phyloP scores from a whole-genome alignment of 2,329 filamentous ascomycete species.

The Apiospora malaysiana region DNA sequence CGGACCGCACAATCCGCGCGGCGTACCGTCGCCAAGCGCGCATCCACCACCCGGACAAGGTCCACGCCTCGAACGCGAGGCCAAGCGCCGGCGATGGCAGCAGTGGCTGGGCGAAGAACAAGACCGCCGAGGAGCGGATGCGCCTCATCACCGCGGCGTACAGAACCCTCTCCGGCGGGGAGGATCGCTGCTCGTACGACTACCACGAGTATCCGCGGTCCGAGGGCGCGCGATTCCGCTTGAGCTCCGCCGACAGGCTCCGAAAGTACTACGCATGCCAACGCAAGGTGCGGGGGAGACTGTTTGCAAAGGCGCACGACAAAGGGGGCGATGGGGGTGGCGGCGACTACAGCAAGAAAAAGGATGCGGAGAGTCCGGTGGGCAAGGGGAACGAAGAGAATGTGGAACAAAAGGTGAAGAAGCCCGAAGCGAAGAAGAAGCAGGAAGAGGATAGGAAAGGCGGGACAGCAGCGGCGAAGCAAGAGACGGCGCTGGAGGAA shows the following conservation, averaged over 20 bases:
- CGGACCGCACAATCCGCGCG: neutral
- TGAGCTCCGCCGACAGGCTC: no score
- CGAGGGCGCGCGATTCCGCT: neutral
- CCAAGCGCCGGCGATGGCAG: neutral
- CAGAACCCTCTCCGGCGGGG: neutral
- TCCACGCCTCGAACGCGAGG: neutral
- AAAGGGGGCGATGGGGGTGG: neutral
- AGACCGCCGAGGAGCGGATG: neutral
- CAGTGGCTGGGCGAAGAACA: neutral
- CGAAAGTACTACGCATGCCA: neutral
- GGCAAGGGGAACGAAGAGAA: neutral
- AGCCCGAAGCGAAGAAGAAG: neutral
- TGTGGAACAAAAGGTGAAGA: neutral
- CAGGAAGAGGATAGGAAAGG: neutral
- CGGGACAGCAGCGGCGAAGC: neutral
- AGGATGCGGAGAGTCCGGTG: neutral
- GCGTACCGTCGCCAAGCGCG: neutral
- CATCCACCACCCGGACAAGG: slow-evolving; percentile 1
- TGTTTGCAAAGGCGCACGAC: neutral
- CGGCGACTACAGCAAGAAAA: neutral
- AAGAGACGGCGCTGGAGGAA: neutral
- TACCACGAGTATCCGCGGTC: neutral
- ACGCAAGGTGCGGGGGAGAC: neutral
- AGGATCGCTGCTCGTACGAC: neutral
- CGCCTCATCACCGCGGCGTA: neutral